Evolutionary conservation across 2,329 filamentous ascomycete genomes (phyloP).

Genomic region (Anisogramma anomala): DNA sequence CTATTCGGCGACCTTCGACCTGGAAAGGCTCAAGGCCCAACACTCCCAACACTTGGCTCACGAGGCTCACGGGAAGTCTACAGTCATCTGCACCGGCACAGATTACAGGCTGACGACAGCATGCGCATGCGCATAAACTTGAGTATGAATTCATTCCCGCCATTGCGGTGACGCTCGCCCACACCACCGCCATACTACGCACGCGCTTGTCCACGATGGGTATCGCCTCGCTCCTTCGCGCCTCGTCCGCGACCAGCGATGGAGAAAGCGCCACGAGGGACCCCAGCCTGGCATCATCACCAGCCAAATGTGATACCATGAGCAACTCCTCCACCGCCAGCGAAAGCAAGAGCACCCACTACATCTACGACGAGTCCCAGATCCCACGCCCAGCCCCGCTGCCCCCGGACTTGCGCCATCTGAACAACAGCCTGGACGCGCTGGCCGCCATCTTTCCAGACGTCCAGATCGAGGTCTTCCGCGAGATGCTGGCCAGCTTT

Average conservation of each 20-base stretch:
- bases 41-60: no score
- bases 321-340: slow-evolving; percentile 21
- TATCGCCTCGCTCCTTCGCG: slow-evolving; percentile 35
- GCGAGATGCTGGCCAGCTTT: slow-evolving; percentile 66
- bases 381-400: slow-evolving; percentile 37
- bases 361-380: slow-evolving; percentile 46
- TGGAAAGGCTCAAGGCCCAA: no score
- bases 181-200: neutral
- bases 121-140: neutral
- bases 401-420: slow-evolving; percentile 50
- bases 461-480: slow-evolving; percentile 70
- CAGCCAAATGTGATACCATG: slow-evolving; percentile 18
- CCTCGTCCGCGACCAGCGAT: slow-evolving; percentile 28
- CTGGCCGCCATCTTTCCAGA: slow-evolving; percentile 67
- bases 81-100: no score
- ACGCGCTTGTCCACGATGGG: slow-evolving; percentile 33
- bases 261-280: neutral
- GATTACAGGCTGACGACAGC: no score
- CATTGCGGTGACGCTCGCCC: slow-evolving; percentile 4
- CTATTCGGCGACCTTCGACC: no score
- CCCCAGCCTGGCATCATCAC: slow-evolving; percentile 16
- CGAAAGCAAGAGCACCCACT: slow-evolving; percentile 26
- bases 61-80: no score
- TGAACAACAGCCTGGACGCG: slow-evolving; percentile 58
- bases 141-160: neutral